Evolutionary conservation across 1,284 basidiomycete species (phyloP), one percentile per base, ranked within the genome.

Genomic region (Puccinia polysora): DNA sequence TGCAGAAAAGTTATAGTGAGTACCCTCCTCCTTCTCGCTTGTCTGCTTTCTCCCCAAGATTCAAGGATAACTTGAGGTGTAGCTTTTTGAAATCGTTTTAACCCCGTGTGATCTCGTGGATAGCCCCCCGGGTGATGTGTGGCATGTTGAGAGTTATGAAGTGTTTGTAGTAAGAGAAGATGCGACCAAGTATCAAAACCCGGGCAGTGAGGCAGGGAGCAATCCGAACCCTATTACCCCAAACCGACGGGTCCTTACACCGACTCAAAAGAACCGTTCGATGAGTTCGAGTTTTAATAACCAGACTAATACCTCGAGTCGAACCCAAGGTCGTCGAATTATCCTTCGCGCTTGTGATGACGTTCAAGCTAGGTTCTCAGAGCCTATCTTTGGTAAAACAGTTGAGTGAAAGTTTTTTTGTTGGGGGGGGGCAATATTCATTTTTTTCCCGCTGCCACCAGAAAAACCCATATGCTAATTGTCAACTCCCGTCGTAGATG

Each of bases 281-380:
- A 4, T 7, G n/a, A 32, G 28, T 4, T 3, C 4, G 5, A 32
- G 6, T 28, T 4, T 32, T 32, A 23, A 32, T 45, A 14, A 18
- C 6, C 1, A 30, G 7, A 14, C 53, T 36, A 49, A 49, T 15
- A 49, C 30, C 2, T 32, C 53, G 1, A 38, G 18, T 6, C 30
- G 74, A 45, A 73, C 73, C 1, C 75, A 81, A 60, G 83, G 82
- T 2, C 78, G 81, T 43, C 75, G 82, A 18, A 81, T 83, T 28
- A 79, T 82, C 23, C 76, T 84, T 25, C 77, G 82, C 2, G 78
- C 79, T 53, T 82, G 82, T 71, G 80, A 82, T 55, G 80, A 82
- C 20, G 81, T 83, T 4, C 79, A 81, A 73, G 81, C 81, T 73
- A 74, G 82, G 3, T 84, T 84, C 76, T 78, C 81, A 23, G 83